These are phyloP conservation scores for Cryptococcus maquisensis DNA, from an alignment of 1,284 basidiomycete species.

Conservation along the genomic window DNA sequence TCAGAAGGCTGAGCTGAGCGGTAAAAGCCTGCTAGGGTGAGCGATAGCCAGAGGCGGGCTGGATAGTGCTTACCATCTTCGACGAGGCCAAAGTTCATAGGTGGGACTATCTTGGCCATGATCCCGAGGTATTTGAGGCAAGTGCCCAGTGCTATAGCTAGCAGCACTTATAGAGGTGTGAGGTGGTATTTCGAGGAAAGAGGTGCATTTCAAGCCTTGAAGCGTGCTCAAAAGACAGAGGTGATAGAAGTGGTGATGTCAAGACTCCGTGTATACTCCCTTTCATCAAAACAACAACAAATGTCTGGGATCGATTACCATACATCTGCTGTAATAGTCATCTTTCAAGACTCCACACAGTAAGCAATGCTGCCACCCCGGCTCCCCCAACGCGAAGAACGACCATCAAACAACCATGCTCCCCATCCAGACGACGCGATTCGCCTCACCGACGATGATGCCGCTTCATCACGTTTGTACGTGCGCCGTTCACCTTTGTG, in stretches of 20 bases:
- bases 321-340: no score
- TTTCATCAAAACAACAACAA: no score
- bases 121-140: not conserved
- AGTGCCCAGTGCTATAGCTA: not conserved
- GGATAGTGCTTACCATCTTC: constrained; percentile 47
- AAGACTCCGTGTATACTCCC: no score
- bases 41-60: not conserved
- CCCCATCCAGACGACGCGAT: constrained; percentile 58
- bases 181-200: no score
- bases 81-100: constrained; percentile 54
- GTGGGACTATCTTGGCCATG: constrained; percentile 51
- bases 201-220: no score
- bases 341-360: no score
- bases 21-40: constrained; percentile 45
- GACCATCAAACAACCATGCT: not conserved
- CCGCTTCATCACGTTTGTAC: constrained; percentile 67
- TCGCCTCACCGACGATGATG: constrained; percentile 68
- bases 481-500: constrained; percentile 17
- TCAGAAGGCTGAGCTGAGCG: constrained; percentile 54
- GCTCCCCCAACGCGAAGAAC: no score
- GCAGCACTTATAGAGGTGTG: no score
- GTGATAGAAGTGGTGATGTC: no score
- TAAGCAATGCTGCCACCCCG: no score
- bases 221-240: no score
- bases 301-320: no score